Evolutionary conservation across 2,329 filamentous ascomycete species (phyloP).

Genomic region (Diaporthe sp.): DNA sequence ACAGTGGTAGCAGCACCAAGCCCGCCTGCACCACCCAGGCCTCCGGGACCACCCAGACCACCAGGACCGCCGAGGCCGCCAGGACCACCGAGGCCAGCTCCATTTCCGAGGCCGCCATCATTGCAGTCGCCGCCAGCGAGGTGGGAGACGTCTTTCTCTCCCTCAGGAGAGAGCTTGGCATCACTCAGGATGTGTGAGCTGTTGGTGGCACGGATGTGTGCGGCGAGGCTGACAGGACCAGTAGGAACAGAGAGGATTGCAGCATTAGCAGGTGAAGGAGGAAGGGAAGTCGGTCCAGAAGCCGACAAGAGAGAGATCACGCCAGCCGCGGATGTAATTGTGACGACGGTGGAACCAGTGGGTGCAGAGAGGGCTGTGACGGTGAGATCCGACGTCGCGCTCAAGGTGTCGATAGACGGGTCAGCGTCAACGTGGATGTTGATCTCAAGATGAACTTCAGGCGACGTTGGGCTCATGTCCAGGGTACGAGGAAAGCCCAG

Average conservation of each 20-base stretch:
- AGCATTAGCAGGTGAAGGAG: constrained; percentile 30
- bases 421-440: constrained; percentile 36
- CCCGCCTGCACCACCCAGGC: constrained; percentile 18
- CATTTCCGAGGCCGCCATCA: constrained; percentile 31
- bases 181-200: constrained; percentile 13
- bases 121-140: constrained; percentile 26
- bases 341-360: neutral
- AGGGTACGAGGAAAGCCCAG: constrained; percentile 34
- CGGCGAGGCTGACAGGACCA: constrained; percentile 12
- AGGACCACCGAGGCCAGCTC: constrained; percentile 24
- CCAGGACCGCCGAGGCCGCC: constrained; percentile 35
- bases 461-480: constrained; percentile 7
- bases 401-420: neutral
- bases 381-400: constrained; percentile 11
- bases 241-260: constrained; percentile 28
- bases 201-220: neutral
- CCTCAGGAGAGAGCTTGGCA: constrained; percentile 30
- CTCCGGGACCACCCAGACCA: neutral
- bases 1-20: constrained; percentile 32
- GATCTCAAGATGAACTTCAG: constrained; percentile 39
- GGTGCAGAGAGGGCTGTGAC: constrained; percentile 16
- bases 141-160: constrained; percentile 27
- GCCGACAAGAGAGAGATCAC: neutral
- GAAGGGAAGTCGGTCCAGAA: neutral
- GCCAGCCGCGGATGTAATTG: constrained; percentile 3